Percentiles rank a stretch among this genome's conserved stretches.
Evolutionary conservation across 768 basidiomycete species (phyloP).

Genomic region (Kwoniella bestiolae): DNA sequence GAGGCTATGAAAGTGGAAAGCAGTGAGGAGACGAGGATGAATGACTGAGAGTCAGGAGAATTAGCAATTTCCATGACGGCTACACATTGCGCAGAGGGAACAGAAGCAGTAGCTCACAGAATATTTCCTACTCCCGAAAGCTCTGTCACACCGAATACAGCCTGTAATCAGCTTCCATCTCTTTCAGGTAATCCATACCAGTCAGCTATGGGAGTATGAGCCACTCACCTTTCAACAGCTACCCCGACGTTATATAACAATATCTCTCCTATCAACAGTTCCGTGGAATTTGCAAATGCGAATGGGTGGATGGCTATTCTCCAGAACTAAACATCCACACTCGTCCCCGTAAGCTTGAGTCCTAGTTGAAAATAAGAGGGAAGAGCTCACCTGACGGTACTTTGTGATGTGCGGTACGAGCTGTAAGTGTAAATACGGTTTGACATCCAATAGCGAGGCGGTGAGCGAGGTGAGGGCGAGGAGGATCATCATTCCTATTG

Average conservation of each 20-base stretch:
- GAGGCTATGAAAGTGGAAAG: conserved; percentile 74
- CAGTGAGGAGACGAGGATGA: conserved; percentile 69
- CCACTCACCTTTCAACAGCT: conserved; percentile 70
- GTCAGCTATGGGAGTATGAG: too few relatives aligned
- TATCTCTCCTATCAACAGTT: conserved; percentile 76
- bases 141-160: conserved; percentile 46
- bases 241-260: conserved; percentile 73
- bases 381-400: conserved; percentile 74
- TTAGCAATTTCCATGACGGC: too few relatives aligned
- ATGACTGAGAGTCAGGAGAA: conserved; percentile 66
- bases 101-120: conserved; percentile 62
- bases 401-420: conserved; percentile 87
- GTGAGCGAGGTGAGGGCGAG: conserved; percentile 73
- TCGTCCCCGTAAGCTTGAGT: background rate
- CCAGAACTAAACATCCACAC: conserved; percentile 73
- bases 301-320: conserved; percentile 73
- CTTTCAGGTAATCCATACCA: background rate
- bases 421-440: conserved; percentile 88
- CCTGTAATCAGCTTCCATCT: background rate
- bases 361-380: background rate
- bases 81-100: background rate
- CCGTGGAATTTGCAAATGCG: conserved; percentile 81
- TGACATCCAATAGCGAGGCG: conserved; percentile 79
- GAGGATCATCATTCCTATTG: conserved; percentile 79
- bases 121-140: conserved; percentile 84